These are phyloP conservation scores for Suhomyces prunicola DNA, from an alignment of 805 yeast species.

Conservation along the genomic window DNA sequence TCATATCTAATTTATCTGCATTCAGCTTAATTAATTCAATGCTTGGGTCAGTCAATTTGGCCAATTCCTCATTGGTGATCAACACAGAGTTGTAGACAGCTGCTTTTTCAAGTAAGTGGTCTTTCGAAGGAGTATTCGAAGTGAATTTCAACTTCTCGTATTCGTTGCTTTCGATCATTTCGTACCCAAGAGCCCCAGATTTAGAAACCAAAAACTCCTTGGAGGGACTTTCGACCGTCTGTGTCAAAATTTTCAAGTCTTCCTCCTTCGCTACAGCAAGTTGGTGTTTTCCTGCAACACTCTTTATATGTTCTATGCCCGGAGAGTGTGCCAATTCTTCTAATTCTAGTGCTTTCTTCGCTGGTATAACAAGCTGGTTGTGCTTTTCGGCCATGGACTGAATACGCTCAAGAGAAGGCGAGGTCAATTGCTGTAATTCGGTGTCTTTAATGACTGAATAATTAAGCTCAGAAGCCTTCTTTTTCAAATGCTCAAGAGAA, in stretches of 20 bases:
- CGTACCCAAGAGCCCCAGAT: conserved; percentile 12
- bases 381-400: conserved; percentile 4
- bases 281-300: conserved; percentile 6
- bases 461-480: conserved; percentile 6
- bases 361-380: conserved; percentile 5
- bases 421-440: neutral
- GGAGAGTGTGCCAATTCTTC: conserved; percentile 12
- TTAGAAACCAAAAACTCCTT: conserved; percentile 14
- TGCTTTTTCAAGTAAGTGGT: conserved; percentile 1
- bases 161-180: conserved; percentile 9
- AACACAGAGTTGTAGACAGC: neutral
- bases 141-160: conserved; percentile 7
- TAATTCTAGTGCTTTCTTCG: neutral
- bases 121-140: neutral
- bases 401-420: conserved; percentile 12
- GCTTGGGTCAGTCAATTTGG: conserved; percentile 6
- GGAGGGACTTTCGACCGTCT: conserved; percentile 15
- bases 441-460: neutral
- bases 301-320: conserved; percentile 8
- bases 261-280: conserved; percentile 5
- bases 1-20: conserved; percentile 8
- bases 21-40: conserved; percentile 7
- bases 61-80: conserved; percentile 4
- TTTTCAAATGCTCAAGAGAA: conserved; percentile 6
- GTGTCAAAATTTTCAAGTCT: conserved; percentile 9